phyloP scores from a whole-genome alignment of 208 protist genomes.

The Leishmania amazonensis region DNA sequence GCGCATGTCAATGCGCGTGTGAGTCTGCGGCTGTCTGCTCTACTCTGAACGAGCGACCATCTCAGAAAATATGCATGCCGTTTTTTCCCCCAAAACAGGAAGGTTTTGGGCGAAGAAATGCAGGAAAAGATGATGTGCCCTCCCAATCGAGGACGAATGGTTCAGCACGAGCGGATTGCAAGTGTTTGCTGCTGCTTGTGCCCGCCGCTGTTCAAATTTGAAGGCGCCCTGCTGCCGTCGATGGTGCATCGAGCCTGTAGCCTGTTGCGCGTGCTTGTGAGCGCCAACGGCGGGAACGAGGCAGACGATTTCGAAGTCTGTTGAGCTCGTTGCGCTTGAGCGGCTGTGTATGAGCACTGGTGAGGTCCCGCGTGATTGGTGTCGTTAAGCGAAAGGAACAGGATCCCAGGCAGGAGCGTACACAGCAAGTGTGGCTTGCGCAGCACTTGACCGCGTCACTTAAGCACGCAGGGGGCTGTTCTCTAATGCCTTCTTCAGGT shows the following conservation, averaged over 20 bases:
- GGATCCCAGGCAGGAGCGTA: neutral
- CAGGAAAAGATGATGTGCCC: neutral
- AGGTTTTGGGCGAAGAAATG: neutral
- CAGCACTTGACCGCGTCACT: neutral
- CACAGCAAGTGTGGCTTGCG: neutral
- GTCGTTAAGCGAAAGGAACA: no score
- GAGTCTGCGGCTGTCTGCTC: neutral
- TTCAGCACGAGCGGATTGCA: neutral
- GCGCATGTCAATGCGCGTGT: neutral
- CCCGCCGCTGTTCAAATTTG: neutral
- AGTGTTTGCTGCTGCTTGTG: neutral
- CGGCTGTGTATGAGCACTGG: neutral
- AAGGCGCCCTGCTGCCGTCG: neutral
- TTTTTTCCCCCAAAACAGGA: neutral
- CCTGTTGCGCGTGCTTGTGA: neutral
- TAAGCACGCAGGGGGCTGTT: no score
- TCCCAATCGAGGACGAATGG: neutral
- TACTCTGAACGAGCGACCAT: neutral
- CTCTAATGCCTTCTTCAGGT: neutral
- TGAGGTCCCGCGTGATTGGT: neutral
- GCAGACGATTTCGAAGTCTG: neutral
- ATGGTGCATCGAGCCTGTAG: no score
- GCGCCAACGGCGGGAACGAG: neutral
- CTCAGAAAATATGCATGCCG: neutral
- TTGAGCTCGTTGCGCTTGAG: neutral